These are phyloP conservation scores for Corchorus capsularis DNA, from an alignment of 345 rosid species.

Conservation along the genomic window DNA sequence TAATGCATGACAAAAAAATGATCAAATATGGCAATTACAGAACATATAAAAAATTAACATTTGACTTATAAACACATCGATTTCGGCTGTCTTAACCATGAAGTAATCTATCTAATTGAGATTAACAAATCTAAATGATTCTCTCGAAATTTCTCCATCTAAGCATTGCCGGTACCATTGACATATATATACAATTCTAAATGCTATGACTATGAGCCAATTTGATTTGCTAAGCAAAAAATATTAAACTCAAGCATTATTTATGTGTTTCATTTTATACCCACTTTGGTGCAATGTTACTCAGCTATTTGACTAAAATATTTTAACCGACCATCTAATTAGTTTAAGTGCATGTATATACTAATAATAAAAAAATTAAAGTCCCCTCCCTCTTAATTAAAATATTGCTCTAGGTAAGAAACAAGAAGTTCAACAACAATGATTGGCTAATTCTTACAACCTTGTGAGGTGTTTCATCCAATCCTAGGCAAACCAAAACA, in stretches of 20 bases:
- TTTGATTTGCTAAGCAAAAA: too few species aligned
- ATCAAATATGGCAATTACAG: neutral
- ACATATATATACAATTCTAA: too few species aligned
- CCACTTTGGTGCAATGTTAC: too few species aligned
- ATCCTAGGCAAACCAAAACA: neutral
- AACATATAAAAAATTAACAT: neutral
- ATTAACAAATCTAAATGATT: neutral
- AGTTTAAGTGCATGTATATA: too few species aligned
- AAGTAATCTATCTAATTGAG: neutral
- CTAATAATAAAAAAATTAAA: too few species aligned
- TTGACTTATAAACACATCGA: neutral
- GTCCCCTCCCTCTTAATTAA: too few species aligned
- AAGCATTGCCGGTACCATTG: neutral
- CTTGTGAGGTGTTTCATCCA: neutral
- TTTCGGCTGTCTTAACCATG: neutral
- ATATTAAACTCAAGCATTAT: too few species aligned
- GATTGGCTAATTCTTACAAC: neutral
- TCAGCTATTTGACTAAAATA: too few species aligned
- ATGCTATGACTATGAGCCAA: too few species aligned
- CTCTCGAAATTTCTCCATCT: neutral
- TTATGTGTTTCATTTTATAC: too few species aligned
- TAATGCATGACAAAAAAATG: constrained; percentile 21
- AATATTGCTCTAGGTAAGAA: neutral
- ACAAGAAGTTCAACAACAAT: neutral
- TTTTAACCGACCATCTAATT: too few species aligned